Percentiles rank a stretch among this genome's conserved stretches.
Evolutionary conservation across 2,329 filamentous ascomycete genomes (phyloP).

Genomic region (Fusarium neocosmosporiellum): DNA sequence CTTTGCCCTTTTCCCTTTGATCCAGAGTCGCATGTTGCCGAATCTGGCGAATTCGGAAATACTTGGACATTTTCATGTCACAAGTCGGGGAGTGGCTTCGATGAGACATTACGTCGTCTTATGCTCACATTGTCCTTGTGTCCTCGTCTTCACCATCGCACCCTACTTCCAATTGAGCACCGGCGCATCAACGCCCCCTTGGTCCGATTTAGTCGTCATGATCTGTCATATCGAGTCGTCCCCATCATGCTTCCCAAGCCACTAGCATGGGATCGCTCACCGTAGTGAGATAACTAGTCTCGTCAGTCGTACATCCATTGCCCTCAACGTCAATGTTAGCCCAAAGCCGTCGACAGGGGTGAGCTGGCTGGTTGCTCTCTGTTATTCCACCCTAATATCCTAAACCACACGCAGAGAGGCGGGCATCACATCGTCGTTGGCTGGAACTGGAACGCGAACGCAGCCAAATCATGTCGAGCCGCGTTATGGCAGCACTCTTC

Average conservation of each 20-base stretch:
- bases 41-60: neutral
- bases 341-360: neutral
- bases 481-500: neutral
- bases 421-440: neutral
- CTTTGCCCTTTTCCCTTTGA: neutral
- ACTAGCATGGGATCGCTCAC: neutral
- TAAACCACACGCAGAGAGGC: neutral
- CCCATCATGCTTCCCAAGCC: neutral
- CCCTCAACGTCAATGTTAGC: neutral
- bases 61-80: neutral
- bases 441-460: constrained; percentile 13
- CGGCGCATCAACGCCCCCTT: neutral
- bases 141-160: neutral
- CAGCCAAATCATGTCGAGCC: constrained; percentile 4
- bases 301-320: neutral
- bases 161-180: neutral
- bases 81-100: neutral
- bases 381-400: neutral
- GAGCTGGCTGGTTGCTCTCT: neutral
- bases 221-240: constrained; percentile 23
- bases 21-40: neutral
- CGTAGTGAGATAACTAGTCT: neutral
- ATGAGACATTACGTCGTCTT: neutral
- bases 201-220: constrained; percentile 6
- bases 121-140: neutral